Base-by-base conservation (phyloP, 352 stramenopile species). In the Pythium brachiatum region DNA sequence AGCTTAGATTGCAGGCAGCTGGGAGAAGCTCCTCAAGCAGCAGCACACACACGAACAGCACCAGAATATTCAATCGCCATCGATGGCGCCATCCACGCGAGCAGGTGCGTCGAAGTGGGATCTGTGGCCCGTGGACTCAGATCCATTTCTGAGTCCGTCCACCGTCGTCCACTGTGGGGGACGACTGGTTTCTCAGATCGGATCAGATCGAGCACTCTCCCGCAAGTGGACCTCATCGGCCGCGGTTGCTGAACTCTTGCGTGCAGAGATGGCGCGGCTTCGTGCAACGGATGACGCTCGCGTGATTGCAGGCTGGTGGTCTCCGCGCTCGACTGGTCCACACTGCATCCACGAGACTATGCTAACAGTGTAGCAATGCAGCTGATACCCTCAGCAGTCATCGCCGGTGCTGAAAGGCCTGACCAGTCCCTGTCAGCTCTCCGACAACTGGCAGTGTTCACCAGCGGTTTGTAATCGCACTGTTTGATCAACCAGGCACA, bases 131-230 rank as follows among this genome's bases (percentile, higher is more conserved):
- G 16, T 26, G 48, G 29, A 20, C 48, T 65, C 50, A 65, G 58
- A 59, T 31, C 25, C 8, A 20, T n/a, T 29, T 44, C 48, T 65
- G 48, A 54, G 18, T 6, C 23, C 21, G 20, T 43, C 39, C 32
- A 23, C 58, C 58, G 59, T 15, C 29, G 58, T 65, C 46, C 46
- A 65, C 58, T 38, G 27, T 63, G 48, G 58, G 25, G 38, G 58
- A 53, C 25, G 36, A 31, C 34, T 48, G 41, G 41, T 48, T 48
- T 48, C 41, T 48, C 41, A 48, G 41, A 48, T 6, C 6, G 41
- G 16, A 48, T 48, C 41, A 48, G 41, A 29, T 7, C 7, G 39
- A 27, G 11, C 32, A 64, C 20, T 64, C 57, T 57, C 32, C 18
- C 26, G 16, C 6, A 27, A 18, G 21, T 27, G 43, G 7, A 46